These are phyloP conservation scores for Potentilla sterilis DNA, from an alignment of 306 rosid species.

Conservation along the genomic window DNA sequence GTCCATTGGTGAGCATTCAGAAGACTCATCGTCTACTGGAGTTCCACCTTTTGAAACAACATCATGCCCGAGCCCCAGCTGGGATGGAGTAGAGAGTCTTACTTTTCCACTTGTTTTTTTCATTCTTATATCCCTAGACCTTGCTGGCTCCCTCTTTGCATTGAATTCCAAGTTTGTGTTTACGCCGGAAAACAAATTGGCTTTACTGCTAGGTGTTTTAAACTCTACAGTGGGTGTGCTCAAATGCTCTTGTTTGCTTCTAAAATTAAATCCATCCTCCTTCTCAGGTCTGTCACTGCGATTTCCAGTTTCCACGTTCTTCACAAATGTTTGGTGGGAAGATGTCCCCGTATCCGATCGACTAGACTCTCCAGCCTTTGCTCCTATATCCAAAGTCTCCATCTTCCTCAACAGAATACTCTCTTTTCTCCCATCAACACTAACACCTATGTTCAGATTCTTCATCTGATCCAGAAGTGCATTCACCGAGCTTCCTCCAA, in stretches of 20 bases:
- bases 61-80: conserved; percentile 45
- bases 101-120: conserved; percentile 51
- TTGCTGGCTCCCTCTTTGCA: conserved; percentile 47
- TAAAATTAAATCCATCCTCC: conserved; percentile 45
- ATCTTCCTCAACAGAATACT: conserved; percentile 35
- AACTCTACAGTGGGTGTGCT: conserved; percentile 53
- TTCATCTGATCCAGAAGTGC: conserved; percentile 47
- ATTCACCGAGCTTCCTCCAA: conserved; percentile 30
- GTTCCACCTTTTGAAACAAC: conserved; percentile 38
- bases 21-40: conserved; percentile 43
- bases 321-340: conserved; percentile 27
- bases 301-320: conserved; percentile 24
- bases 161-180: conserved; percentile 44
- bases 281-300: conserved; percentile 23
- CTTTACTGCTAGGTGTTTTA: conserved; percentile 44
- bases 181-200: conserved; percentile 32
- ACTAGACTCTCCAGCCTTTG: conserved; percentile 24
- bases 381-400: conserved; percentile 43
- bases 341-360: conserved; percentile 33
- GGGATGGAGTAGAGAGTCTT: conserved; percentile 40
- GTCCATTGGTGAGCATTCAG: conserved; percentile 80
- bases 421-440: conserved; percentile 34
- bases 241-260: conserved; percentile 41
- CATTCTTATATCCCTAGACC: conserved; percentile 43
- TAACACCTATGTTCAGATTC: conserved; percentile 44